These are phyloP conservation scores for Chrysoporthe austroafricana DNA, from an alignment of 2,329 filamentous ascomycete species.

Conservation along the genomic window DNA sequence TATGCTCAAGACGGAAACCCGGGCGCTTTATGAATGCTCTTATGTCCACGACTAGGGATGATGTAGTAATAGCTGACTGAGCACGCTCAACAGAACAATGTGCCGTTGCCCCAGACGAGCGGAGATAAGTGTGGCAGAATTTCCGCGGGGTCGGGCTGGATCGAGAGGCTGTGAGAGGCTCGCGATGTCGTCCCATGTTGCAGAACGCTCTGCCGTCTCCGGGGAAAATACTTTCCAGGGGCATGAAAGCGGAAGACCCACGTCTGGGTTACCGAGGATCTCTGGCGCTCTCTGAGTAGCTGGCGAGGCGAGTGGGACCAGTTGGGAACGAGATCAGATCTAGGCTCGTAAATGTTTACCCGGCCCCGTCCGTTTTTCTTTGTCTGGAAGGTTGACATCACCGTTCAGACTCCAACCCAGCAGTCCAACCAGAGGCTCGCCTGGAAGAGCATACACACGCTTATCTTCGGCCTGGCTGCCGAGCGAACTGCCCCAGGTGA, in stretches of 20 bases:
- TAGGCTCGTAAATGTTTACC: slow-evolving; percentile 2
- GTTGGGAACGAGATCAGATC: not conserved
- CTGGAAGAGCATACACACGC: slow-evolving; percentile 14
- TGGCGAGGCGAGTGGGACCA: not conserved
- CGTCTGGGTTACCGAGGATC: not conserved
- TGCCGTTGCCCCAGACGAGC: not conserved
- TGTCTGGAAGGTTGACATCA: not conserved
- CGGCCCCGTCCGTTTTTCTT: not conserved
- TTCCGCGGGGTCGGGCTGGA: not conserved
- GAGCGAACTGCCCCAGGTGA: not conserved
- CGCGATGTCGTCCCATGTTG: not conserved
- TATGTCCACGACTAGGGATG: not conserved
- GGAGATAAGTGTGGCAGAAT: not conserved
- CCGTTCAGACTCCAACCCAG: not conserved
- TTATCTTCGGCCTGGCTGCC: slow-evolving; percentile 7
- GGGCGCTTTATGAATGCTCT: slow-evolving; percentile 3
- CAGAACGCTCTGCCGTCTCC: slow-evolving; percentile 8
- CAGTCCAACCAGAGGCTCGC: not conserved
- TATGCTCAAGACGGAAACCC: not conserved
- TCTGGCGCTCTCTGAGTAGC: not conserved
- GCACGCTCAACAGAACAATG: not conserved
- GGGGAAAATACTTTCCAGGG: slow-evolving; percentile 5
- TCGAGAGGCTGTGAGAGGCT: not conserved
- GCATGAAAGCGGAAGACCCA: not conserved
- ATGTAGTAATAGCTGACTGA: not conserved